A percentile compares a stretch with the other conserved stretches of the same genome.
phyloP scores from a whole-genome alignment of 2,329 filamentous ascomycete species.

The Fusarium euwallaceae region DNA sequence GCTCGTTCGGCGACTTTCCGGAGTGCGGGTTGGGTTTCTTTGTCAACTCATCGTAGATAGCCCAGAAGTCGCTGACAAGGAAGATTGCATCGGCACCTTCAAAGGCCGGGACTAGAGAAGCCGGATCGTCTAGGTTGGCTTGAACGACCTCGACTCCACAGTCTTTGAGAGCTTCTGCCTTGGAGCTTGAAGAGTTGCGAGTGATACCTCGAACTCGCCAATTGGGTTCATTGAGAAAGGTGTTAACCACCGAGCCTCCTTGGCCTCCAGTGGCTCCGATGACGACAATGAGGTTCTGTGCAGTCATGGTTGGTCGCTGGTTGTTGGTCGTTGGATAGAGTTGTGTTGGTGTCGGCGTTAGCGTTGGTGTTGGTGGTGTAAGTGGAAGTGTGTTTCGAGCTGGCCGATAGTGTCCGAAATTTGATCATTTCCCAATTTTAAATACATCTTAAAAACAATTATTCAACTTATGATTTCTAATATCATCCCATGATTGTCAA shows the following conservation, averaged over 20 bases:
- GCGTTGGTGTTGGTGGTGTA: neutral
- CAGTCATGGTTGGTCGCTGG: neutral
- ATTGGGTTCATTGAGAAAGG: slow-evolving; percentile 6
- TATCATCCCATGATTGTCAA: neutral
- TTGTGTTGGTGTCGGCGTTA: neutral
- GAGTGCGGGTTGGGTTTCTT: neutral
- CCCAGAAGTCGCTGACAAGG: slow-evolving; percentile 49
- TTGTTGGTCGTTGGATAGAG: neutral
- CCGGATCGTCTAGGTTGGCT: slow-evolving; percentile 11
- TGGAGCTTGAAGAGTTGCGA: slow-evolving; percentile 8
- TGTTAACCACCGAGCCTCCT: slow-evolving; percentile 46
- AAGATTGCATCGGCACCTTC: slow-evolving; percentile 46
- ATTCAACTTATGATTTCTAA: neutral
- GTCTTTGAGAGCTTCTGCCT: slow-evolving; percentile 1
- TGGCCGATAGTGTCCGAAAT: neutral
- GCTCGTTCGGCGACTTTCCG: neutral
- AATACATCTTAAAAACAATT: neutral
- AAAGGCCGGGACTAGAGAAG: slow-evolving; percentile 10
- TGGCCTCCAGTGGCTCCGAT: slow-evolving; percentile 58
- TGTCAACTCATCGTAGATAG: neutral
- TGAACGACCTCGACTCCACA: slow-evolving; percentile 11
- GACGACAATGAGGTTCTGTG: slow-evolving; percentile 46
- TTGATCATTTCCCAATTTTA: neutral
- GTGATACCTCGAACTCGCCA: slow-evolving; percentile 18
- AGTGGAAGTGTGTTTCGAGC: neutral